Percentiles rank a stretch among this genome's conserved stretches.
These are phyloP conservation scores for Prillingera fragicola DNA, from an alignment of 1,284 basidiomycete genomes.

Conservation along the genomic window DNA sequence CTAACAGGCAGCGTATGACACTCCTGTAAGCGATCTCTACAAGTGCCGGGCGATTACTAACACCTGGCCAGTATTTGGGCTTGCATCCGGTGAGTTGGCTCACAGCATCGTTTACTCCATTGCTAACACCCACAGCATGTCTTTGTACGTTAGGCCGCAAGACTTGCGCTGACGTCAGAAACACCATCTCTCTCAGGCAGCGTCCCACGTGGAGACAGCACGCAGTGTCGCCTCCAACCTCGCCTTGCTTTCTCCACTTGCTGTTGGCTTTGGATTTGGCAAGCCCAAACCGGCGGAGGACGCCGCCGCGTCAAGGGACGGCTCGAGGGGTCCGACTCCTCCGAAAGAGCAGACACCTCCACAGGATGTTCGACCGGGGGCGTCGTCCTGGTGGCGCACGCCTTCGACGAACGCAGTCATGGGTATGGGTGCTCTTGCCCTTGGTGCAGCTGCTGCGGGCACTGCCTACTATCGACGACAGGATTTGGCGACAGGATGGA, in stretches of 20 bases:
- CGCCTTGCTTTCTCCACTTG: constrained; percentile 57
- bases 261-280: constrained; percentile 44
- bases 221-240: constrained; percentile 52
- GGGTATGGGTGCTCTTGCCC: constrained; percentile 56
- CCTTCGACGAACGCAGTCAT: constrained; percentile 25
- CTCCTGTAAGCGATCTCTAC: constrained; percentile 67
- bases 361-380: background rate
- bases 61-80: constrained; percentile 63
- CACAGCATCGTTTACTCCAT: no score
- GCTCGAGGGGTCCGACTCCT: background rate
- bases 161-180: constrained; percentile 49
- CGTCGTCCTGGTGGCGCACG: constrained; percentile 12
- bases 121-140: constrained; percentile 26
- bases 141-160: constrained; percentile 25
- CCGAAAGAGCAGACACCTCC: background rate
- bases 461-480: constrained; percentile 69
- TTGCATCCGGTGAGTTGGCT: constrained; percentile 59
- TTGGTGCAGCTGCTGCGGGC: constrained; percentile 80
- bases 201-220: constrained; percentile 65
- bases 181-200: constrained; percentile 70
- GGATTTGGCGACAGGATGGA: constrained; percentile 60
- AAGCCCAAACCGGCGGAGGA: constrained; percentile 19
- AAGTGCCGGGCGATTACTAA: no score
- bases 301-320: background rate
- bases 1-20: constrained; percentile 68